A percentile compares a stretch with the other conserved stretches of the same genome.
These are phyloP conservation scores for Euptelea pleiosperma DNA, from an alignment of 164 flowering plant genomes.

Conservation along the genomic window DNA sequence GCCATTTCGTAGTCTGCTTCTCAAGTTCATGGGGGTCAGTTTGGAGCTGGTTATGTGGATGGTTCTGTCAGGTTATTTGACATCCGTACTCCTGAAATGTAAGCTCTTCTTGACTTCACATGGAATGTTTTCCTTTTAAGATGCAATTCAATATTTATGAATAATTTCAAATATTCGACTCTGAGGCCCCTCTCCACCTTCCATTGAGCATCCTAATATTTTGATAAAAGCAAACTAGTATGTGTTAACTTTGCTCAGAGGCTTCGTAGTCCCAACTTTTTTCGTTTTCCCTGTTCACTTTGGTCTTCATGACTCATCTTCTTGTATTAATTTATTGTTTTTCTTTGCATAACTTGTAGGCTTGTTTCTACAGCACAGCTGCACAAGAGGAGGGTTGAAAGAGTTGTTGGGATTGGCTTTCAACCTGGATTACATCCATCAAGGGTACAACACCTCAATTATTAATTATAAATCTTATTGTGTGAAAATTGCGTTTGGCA, in stretches of 20 bases:
- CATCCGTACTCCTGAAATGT: slow-evolving; percentile 83
- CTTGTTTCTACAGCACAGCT: slow-evolving; percentile 63
- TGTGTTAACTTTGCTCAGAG: too few species aligned
- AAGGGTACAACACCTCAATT: slow-evolving; percentile 44
- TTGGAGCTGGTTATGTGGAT: slow-evolving; percentile 88
- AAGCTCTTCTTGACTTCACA: slow-evolving; percentile 21
- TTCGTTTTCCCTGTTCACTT: too few species aligned
- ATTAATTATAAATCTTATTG: background rate
- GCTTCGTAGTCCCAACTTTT: too few species aligned
- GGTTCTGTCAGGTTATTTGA: slow-evolving; percentile 87
- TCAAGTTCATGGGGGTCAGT: slow-evolving; percentile 88
- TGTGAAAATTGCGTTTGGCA: too few species aligned
- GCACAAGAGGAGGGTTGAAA: slow-evolving; percentile 58
- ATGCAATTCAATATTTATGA: too few species aligned
- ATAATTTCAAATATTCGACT: too few species aligned
- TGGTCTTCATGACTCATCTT: too few species aligned
- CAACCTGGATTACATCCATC: slow-evolving; percentile 88
- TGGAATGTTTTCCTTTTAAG: background rate
- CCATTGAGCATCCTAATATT: too few species aligned
- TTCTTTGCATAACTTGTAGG: slow-evolving; percentile 32
- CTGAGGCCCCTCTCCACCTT: too few species aligned
- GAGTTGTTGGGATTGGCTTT: slow-evolving; percentile 85
- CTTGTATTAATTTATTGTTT: too few species aligned
- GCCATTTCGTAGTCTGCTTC: slow-evolving; percentile 77
- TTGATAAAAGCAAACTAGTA: too few species aligned